Evolutionary conservation across 352 stramenopile genomes (phyloP).

Genomic region (Saprolegnia diclina): DNA sequence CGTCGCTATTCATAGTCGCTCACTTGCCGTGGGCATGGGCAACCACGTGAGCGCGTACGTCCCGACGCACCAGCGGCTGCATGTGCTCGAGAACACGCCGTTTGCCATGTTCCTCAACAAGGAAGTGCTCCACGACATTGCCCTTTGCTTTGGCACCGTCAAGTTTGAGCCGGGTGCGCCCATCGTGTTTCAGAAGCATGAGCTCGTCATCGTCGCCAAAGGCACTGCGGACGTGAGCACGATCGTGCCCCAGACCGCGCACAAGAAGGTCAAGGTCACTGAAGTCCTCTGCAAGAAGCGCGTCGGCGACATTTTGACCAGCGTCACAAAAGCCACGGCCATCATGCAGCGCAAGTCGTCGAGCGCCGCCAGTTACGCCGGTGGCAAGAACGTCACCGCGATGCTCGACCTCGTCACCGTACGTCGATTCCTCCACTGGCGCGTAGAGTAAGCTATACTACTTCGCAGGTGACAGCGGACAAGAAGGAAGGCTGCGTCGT

Average conservation of each 20-base stretch:
- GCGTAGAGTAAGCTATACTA: too few species aligned
- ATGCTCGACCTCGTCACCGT: slow-evolving; percentile 43
- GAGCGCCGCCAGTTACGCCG: slow-evolving; percentile 29
- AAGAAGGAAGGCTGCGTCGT: slow-evolving; percentile 47
- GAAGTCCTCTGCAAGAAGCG: slow-evolving; percentile 35
- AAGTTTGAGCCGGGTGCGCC: slow-evolving; percentile 39
- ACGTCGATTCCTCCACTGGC: background rate
- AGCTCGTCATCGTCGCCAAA: slow-evolving; percentile 55
- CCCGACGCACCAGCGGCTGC: background rate
- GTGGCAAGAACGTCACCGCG: slow-evolving; percentile 46
- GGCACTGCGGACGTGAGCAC: slow-evolving; percentile 53
- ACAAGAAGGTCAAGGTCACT: slow-evolving; percentile 43
- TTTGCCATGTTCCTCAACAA: slow-evolving; percentile 68
- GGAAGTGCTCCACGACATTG: slow-evolving; percentile 43
- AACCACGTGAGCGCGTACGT: slow-evolving; percentile 4
- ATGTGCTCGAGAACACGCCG: slow-evolving; percentile 43
- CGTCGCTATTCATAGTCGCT: too few species aligned
- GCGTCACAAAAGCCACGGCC: slow-evolving; percentile 43
- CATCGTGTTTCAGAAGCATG: slow-evolving; percentile 47
- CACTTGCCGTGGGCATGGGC: slow-evolving; percentile 8
- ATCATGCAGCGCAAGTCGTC: slow-evolving; percentile 37
- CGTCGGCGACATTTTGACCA: slow-evolving; percentile 6
- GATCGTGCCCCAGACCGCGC: slow-evolving; percentile 34
- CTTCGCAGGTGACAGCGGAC: slow-evolving; percentile 43
- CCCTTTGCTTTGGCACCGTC: slow-evolving; percentile 49